These are phyloP conservation scores for Phytophthora megakarya DNA, from an alignment of 352 stramenopile species.

Conservation along the genomic window DNA sequence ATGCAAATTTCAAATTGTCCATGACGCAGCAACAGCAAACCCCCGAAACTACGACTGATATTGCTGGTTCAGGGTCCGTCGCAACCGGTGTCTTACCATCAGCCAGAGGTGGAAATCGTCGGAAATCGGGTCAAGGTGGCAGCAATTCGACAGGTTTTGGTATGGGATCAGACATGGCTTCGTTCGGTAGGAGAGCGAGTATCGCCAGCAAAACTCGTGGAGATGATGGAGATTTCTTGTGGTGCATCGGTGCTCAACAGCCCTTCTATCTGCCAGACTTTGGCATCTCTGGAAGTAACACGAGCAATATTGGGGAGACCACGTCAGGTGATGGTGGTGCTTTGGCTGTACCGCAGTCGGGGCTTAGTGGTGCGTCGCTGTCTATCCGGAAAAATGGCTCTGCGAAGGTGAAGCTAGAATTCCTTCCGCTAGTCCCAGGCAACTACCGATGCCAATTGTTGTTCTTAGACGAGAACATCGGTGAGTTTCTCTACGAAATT, in stretches of 20 bases:
- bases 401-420: conserved; percentile 82
- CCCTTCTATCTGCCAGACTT: conserved; percentile 81
- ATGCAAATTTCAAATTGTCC: conserved; percentile 73
- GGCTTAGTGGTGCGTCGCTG: conserved; percentile 24
- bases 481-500: conserved; percentile 95
- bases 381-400: conserved; percentile 58
- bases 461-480: conserved; percentile 91
- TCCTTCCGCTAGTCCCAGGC: conserved; percentile 88
- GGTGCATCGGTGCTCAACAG: conserved; percentile 71
- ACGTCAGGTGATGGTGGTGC: conserved; percentile 14
- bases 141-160: conserved; percentile 13
- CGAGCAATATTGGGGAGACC: conserved; percentile 11
- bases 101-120: conserved; percentile 20
- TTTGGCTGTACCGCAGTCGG: conserved; percentile 11
- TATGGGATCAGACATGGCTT: conserved; percentile 3
- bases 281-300: conserved; percentile 37
- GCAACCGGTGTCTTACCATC: conserved; percentile 4
- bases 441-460: conserved; percentile 91
- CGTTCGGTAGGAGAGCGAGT: conserved; percentile 13
- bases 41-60: conserved; percentile 1
- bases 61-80: background rate
- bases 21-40: conserved; percentile 60
- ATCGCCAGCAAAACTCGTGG: conserved; percentile 27
- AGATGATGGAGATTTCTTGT: conserved; percentile 53
- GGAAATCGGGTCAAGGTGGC: conserved; percentile 9